These are phyloP conservation scores for Paxillus involutus DNA, from an alignment of 768 basidiomycete genomes.

Conservation along the genomic window DNA sequence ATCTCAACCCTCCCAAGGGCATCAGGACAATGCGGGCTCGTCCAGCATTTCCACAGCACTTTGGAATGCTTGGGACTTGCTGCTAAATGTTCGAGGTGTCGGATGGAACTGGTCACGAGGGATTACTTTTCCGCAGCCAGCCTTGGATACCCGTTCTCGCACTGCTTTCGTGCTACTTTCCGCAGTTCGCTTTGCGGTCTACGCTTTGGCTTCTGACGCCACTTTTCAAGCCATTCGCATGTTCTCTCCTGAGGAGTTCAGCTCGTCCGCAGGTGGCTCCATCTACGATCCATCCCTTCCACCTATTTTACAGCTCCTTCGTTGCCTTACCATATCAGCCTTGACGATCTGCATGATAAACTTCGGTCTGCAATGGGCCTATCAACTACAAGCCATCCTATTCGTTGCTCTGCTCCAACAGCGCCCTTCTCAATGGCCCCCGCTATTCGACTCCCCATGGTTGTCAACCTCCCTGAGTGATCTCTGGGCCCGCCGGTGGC, in stretches of 20 bases:
- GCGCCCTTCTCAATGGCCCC: too few relatives aligned
- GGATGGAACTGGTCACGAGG: slow-evolving; percentile 27
- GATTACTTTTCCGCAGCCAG: slow-evolving; percentile 13
- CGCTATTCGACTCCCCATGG: too few relatives aligned
- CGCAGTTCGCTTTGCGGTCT: neutral
- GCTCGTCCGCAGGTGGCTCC: slow-evolving; percentile 31
- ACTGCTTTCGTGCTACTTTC: slow-evolving; percentile 13
- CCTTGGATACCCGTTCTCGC: slow-evolving; percentile 16
- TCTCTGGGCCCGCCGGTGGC: too few relatives aligned
- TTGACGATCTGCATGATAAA: too few relatives aligned
- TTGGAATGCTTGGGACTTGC: slow-evolving; percentile 25
- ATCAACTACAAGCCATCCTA: too few relatives aligned
- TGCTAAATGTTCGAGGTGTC: slow-evolving; percentile 20
- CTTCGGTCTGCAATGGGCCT: too few relatives aligned
- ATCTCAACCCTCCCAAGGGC: neutral
- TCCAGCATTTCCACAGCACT: slow-evolving; percentile 6
- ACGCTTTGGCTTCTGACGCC: slow-evolving; percentile 9
- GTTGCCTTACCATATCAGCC: too few relatives aligned
- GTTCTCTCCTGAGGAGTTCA: slow-evolving; percentile 41
- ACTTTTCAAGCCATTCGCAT: slow-evolving; percentile 11
- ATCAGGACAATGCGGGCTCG: neutral
- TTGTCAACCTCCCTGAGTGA: too few relatives aligned
- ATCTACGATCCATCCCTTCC: slow-evolving; percentile 37
- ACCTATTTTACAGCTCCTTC: slow-evolving; percentile 28
- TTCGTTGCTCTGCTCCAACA: too few relatives aligned